phyloP scores from a whole-genome alignment of 768 basidiomycete species.

The Lentinula sp. region DNA sequence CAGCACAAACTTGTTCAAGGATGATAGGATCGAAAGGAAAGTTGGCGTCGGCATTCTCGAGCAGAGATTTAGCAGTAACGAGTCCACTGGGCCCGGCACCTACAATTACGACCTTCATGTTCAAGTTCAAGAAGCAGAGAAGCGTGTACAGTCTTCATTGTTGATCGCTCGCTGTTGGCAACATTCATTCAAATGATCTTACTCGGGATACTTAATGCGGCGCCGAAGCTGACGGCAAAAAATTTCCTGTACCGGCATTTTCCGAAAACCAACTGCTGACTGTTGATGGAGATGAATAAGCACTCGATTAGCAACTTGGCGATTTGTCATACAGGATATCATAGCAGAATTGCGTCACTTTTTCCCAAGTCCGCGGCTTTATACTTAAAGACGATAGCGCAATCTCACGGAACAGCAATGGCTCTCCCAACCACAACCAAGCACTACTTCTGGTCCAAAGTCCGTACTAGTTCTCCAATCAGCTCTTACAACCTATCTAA shows the following conservation, averaged over 20 bases:
- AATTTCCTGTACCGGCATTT: too few relatives aligned
- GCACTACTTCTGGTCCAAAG: slow-evolving; percentile 2
- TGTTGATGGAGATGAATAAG: too few relatives aligned
- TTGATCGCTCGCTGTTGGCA: background rate
- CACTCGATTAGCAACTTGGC: too few relatives aligned
- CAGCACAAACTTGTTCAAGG: slow-evolving; percentile 26
- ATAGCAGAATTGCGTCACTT: background rate
- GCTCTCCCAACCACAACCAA: slow-evolving; percentile 1
- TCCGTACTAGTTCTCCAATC: background rate
- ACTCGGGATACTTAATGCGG: slow-evolving; percentile 9
- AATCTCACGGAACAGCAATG: background rate
- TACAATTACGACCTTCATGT: slow-evolving; percentile 29
- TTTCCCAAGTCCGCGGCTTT: background rate
- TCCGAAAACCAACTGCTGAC: too few relatives aligned
- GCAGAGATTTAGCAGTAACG: slow-evolving; percentile 41
- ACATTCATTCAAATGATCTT: slow-evolving; percentile 8
- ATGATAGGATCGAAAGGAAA: slow-evolving; percentile 44
- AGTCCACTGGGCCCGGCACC: slow-evolving; percentile 47
- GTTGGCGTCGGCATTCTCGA: slow-evolving; percentile 28
- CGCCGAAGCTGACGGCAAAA: too few relatives aligned
- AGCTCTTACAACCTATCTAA: background rate
- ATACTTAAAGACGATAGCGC: background rate
- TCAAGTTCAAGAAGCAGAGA: background rate
- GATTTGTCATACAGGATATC: too few relatives aligned
- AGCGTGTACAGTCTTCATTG: background rate